Evolutionary conservation across 2,329 filamentous ascomycete species (phyloP).

Genomic region (Diaporthe velutina): DNA sequence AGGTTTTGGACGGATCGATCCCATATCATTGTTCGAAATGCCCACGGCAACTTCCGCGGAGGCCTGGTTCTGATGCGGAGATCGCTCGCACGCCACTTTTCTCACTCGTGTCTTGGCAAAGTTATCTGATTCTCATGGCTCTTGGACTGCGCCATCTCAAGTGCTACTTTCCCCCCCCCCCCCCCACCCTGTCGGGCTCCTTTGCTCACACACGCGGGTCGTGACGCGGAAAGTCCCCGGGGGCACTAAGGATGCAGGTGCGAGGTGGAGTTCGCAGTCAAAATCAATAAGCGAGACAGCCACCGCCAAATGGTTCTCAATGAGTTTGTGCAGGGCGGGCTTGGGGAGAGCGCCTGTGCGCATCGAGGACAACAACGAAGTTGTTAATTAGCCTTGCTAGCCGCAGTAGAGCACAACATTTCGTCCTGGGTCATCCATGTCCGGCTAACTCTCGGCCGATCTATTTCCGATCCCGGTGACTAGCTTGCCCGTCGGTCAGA

Average conservation of each 20-base stretch:
- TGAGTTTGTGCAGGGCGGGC: not conserved
- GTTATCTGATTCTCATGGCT: not conserved
- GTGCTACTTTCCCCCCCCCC: not conserved
- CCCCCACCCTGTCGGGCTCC: not conserved
- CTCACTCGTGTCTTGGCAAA: not conserved
- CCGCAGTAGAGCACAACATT: not conserved
- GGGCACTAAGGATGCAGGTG: not conserved
- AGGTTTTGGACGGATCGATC: constrained; percentile 2
- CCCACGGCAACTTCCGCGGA: not conserved
- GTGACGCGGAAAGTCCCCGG: too few relatives aligned
- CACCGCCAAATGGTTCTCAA: not conserved
- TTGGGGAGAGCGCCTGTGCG: not conserved
- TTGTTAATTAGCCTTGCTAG: not conserved
- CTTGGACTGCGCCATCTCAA: not conserved
- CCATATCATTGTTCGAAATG: not conserved
- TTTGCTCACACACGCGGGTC: not conserved
- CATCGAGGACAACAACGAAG: not conserved
- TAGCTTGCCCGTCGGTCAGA: not conserved
- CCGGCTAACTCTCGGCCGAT: not conserved
- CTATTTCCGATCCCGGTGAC: not conserved
- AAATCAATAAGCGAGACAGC: not conserved
- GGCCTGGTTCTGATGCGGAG: not conserved
- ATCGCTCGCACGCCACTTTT: not conserved
- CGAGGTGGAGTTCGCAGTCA: constrained; percentile 1
- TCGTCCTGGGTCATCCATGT: constrained; percentile 13